These are phyloP conservation scores for Lepiota brunneoincarnata DNA, from an alignment of 768 basidiomycete genomes.

Conservation along the genomic window DNA sequence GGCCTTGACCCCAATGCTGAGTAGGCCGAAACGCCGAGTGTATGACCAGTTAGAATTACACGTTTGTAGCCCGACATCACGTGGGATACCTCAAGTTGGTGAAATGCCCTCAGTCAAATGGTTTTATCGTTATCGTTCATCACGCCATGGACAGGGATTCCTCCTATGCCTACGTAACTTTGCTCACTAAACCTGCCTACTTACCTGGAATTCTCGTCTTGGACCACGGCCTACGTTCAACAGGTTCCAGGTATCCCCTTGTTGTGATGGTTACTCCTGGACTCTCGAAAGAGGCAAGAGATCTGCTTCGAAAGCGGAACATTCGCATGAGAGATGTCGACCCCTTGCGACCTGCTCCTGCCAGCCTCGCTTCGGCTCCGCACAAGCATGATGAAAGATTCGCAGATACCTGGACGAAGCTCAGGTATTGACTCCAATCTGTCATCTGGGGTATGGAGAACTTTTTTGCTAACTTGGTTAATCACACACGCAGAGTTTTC, in stretches of 20 bases:
- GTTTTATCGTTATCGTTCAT: conserved; percentile 12
- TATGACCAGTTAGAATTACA: no score
- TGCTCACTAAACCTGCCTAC: conserved; percentile 74
- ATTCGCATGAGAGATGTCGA: conserved; percentile 62
- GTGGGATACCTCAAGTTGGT: neutral
- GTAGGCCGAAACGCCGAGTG: no score
- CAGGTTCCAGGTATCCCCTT: conserved; percentile 68
- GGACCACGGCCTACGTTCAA: conserved; percentile 48
- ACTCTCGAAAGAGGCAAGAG: conserved; percentile 48
- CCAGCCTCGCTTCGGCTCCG: conserved; percentile 25
- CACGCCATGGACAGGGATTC: conserved; percentile 25
- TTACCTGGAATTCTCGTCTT: conserved; percentile 63
- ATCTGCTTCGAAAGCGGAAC: conserved; percentile 48
- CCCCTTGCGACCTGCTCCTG: conserved; percentile 46
- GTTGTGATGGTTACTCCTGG: conserved; percentile 72
- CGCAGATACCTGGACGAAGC: conserved; percentile 71
- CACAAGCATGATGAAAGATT: conserved; percentile 50
- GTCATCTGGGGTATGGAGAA: neutral
- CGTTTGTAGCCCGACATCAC: neutral
- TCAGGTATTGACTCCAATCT: conserved; percentile 34
- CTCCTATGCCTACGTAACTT: conserved; percentile 67
- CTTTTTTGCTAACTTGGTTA: conserved; percentile 1
- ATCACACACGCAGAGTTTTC: conserved; percentile 47
- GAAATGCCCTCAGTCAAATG: conserved; percentile 19
- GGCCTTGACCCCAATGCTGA: no score